These are phyloP conservation scores for Drechmeria coniospora DNA, from an alignment of 2,329 filamentous ascomycete species.

Conservation along the genomic window DNA sequence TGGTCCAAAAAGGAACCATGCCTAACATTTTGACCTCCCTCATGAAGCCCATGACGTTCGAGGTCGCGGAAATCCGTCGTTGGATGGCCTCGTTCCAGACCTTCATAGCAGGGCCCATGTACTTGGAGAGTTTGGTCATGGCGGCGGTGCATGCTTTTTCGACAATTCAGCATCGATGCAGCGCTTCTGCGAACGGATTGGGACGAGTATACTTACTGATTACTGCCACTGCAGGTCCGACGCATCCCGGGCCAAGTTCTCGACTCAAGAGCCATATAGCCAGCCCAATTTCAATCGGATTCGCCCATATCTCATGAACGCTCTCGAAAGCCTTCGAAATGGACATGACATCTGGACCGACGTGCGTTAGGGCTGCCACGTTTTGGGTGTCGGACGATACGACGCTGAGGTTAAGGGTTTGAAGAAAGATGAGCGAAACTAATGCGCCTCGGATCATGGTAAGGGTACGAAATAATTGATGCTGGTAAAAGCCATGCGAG, in stretches of 20 bases:
- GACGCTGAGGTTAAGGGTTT: conserved; percentile 11
- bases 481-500: conserved; percentile 8
- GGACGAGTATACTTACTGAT: conserved; percentile 4
- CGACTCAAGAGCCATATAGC: conserved; percentile 28
- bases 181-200: neutral
- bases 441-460: conserved; percentile 16
- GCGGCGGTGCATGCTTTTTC: conserved; percentile 4
- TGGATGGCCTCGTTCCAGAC: conserved; percentile 14
- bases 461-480: conserved; percentile 12
- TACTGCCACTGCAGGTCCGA: conserved; percentile 25
- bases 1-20: conserved; percentile 7
- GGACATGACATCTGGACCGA: conserved; percentile 28
- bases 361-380: conserved; percentile 25
- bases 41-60: conserved; percentile 13
- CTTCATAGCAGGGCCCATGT: conserved; percentile 6
- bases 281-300: conserved; percentile 24
- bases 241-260: conserved; percentile 28
- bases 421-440: conserved; percentile 11
- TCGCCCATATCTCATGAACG: conserved; percentile 26
- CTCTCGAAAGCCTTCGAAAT: conserved; percentile 19
- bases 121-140: conserved; percentile 3
- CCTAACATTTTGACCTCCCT: conserved; percentile 19
- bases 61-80: conserved; percentile 12
- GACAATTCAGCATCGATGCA: neutral
- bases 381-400: conserved; percentile 17